Evolutionary conservation across 768 basidiomycete genomes (phyloP).

Genomic region (Termitomyces titanicus): DNA sequence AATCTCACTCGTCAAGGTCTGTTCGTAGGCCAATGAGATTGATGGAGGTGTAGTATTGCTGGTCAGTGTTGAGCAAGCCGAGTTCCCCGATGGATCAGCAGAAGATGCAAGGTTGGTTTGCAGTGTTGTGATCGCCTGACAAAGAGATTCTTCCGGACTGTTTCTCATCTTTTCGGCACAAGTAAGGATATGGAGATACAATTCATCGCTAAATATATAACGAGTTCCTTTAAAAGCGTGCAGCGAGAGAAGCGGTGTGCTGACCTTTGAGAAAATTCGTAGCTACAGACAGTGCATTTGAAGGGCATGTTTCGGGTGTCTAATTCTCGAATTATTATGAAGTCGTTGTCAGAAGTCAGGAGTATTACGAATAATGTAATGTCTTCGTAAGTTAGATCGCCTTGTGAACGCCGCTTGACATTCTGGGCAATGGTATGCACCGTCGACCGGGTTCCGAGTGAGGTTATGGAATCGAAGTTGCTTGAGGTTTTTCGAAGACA

Average conservation of each 20-base stretch:
- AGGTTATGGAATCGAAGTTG: no score
- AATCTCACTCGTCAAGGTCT: background rate
- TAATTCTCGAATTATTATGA: background rate
- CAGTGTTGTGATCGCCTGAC: background rate
- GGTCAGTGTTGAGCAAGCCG: background rate
- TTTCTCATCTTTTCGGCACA: background rate
- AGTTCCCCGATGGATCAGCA: background rate
- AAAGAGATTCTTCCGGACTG: no score
- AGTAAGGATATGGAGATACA: background rate
- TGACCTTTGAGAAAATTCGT: background rate
- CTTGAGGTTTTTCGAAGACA: no score
- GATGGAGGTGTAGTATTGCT: no score
- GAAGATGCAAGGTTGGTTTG: background rate
- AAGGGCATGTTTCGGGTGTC: background rate
- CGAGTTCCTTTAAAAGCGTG: background rate
- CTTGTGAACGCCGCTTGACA: background rate
- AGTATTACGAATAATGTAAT: background rate
- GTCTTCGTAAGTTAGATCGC: constrained; percentile 1
- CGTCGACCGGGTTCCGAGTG: background rate
- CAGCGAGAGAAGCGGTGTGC: no score
- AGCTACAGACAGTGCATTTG: background rate
- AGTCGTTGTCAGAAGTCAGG: background rate
- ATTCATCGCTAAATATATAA: background rate
- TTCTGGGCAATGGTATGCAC: background rate
- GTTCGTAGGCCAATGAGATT: no score